Percentiles rank a stretch among this genome's conserved stretches.
phyloP scores from a whole-genome alignment of 805 yeast genomes.

The Candida hispaniensis region DNA sequence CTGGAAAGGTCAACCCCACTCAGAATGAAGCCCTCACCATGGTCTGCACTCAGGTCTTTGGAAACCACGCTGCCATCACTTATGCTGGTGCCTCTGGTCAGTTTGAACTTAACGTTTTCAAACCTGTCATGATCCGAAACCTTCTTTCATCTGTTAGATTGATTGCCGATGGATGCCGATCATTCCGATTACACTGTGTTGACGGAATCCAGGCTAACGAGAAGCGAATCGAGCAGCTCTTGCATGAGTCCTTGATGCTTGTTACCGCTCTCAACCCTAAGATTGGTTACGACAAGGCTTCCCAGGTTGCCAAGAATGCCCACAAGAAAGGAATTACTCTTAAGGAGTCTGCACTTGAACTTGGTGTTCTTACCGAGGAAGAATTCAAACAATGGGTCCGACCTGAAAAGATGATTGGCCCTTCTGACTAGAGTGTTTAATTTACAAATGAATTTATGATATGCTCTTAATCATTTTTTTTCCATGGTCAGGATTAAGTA shows the following conservation, averaged over 20 bases:
- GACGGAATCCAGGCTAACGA: constrained; percentile 87
- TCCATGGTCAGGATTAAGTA: too few species aligned
- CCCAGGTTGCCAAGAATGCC: constrained; percentile 97
- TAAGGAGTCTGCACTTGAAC: constrained; percentile 88
- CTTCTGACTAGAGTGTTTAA: constrained; percentile 34
- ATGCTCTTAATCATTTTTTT: too few species aligned
- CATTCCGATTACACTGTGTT: constrained; percentile 91
- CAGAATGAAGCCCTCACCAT: constrained; percentile 98
- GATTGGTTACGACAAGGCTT: constrained; percentile 96
- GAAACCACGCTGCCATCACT: constrained; percentile 90
- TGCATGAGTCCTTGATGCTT: constrained; percentile 94
- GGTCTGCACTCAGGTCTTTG: constrained; percentile 97
- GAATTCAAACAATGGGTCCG: constrained; percentile 96
- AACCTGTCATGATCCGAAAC: constrained; percentile 91
- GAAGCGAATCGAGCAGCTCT: constrained; percentile 72
- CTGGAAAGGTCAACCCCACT: constrained; percentile 98
- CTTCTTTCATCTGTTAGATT: constrained; percentile 78
- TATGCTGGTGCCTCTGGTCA: constrained; percentile 98
- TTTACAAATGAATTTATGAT: constrained; percentile 7
- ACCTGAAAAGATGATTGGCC: constrained; percentile 98
- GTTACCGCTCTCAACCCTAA: constrained; percentile 98
- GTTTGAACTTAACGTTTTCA: constrained; percentile 95
- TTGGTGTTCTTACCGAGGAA: constrained; percentile 68
- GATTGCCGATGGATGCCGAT: constrained; percentile 76
- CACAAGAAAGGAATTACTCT: constrained; percentile 95